Evolutionary conservation across 2,329 filamentous ascomycete genomes (phyloP).

Genomic region (Cladosporium sp.): DNA sequence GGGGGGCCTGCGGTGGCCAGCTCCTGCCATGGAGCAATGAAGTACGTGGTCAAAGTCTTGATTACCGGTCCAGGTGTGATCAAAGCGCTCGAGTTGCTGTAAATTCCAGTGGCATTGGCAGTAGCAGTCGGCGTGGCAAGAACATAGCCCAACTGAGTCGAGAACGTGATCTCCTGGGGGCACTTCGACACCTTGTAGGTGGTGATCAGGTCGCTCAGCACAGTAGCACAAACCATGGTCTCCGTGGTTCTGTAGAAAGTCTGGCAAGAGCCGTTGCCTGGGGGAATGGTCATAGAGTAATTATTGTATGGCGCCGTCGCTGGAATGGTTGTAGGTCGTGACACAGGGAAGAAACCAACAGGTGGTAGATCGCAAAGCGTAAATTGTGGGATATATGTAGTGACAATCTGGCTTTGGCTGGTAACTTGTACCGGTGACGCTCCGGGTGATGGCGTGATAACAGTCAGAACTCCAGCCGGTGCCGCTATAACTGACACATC

Average conservation of each 20-base stretch:
- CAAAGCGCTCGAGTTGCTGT: constrained; percentile 15
- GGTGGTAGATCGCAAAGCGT: constrained; percentile 41
- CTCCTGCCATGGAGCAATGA: constrained; percentile 41
- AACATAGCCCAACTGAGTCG: constrained; percentile 40
- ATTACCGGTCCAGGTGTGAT: constrained; percentile 38
- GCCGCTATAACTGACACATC: constrained; percentile 19
- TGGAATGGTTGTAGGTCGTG: constrained; percentile 27
- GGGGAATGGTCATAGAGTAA: constrained; percentile 30
- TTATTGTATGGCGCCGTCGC: constrained; percentile 36
- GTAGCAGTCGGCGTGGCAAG: constrained; percentile 35
- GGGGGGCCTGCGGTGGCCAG: constrained; percentile 37
- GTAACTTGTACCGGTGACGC: constrained; percentile 40
- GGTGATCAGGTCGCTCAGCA: constrained; percentile 38
- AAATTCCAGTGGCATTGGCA: constrained; percentile 8
- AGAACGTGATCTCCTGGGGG: constrained; percentile 44
- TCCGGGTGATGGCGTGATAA: constrained; percentile 40
- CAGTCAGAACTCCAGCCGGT: constrained; percentile 29
- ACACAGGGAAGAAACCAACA: constrained; percentile 30
- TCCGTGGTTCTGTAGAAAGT: constrained; percentile 38
- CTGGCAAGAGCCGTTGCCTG: constrained; percentile 34
- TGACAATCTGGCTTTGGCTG: constrained; percentile 40
- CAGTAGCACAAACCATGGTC: constrained; percentile 43
- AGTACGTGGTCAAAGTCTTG: constrained; percentile 40
- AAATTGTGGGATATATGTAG: constrained; percentile 39
- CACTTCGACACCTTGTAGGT: constrained; percentile 40